These are phyloP conservation scores for Bipolaris zeicola DNA, from an alignment of 2,329 filamentous ascomycete genomes.

Conservation along the genomic window DNA sequence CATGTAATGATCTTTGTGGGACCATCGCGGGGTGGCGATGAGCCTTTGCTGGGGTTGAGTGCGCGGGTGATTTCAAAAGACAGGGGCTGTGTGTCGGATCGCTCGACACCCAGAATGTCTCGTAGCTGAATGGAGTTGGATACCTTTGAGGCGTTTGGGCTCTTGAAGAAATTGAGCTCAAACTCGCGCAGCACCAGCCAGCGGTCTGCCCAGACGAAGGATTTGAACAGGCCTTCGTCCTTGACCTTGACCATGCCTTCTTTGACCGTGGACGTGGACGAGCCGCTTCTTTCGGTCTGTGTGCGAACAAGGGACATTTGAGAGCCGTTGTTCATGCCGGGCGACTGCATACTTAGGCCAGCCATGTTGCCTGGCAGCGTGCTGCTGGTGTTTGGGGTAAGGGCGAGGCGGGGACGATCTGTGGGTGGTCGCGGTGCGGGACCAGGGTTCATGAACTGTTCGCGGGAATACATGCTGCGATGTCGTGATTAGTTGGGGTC, in stretches of 20 bases:
- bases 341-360: slow-evolving; percentile 74
- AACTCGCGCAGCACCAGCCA: slow-evolving; percentile 92
- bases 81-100: slow-evolving; percentile 88
- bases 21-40: slow-evolving; percentile 78
- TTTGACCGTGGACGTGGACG: slow-evolving; percentile 50
- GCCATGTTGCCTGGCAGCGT: slow-evolving; percentile 75
- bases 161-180: slow-evolving; percentile 92
- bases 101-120: slow-evolving; percentile 86
- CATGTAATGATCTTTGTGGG: slow-evolving; percentile 85
- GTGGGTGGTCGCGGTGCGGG: slow-evolving; percentile 89
- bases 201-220: slow-evolving; percentile 86
- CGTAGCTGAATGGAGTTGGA: slow-evolving; percentile 84
- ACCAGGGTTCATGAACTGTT: slow-evolving; percentile 93
- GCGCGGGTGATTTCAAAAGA: slow-evolving; percentile 90
- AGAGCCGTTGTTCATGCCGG: slow-evolving; percentile 49
- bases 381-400: slow-evolving; percentile 74
- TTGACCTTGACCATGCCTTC: slow-evolving; percentile 84
- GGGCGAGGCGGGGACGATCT: slow-evolving; percentile 79
- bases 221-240: slow-evolving; percentile 84
- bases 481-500: slow-evolving; percentile 15
- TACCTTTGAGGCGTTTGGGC: slow-evolving; percentile 78
- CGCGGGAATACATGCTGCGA: slow-evolving; percentile 64
- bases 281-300: slow-evolving; percentile 49
- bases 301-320: slow-evolving; percentile 49
- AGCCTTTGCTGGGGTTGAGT: slow-evolving; percentile 60